Base-by-base conservation (phyloP, 352 stramenopile species). In the Globisporangium acanthophoron region DNA sequence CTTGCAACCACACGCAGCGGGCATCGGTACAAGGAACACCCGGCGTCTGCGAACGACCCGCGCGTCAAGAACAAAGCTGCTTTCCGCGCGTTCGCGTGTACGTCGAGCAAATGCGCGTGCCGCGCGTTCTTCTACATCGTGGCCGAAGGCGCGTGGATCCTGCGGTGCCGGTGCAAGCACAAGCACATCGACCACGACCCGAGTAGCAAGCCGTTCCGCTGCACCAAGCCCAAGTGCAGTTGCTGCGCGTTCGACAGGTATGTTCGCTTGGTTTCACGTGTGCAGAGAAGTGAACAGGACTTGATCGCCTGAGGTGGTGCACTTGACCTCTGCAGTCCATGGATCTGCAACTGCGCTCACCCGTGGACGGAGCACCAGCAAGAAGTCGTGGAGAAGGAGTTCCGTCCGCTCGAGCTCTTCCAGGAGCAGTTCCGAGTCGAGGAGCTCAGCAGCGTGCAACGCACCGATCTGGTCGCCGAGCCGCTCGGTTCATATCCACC, bases 271-370 rank as follows among this genome's bases (percentile, higher is more conserved):
- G 37, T 1, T 7, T 3, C n/a, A 24, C 56, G 61, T 15, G 51
- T n/a, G 16, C 18, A 33, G 4, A n/a, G 40, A 20, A 54, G 11
- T 27, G 7, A 24, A n/a, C 12, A 31, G 5, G 20, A 45, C 24
- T 40, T 46, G 43, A 54, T 16, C 12, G 44, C 21, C 33, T 46
- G 6, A 48, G 16, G 4, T 49, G 35, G 33, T 48, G 27, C 37
- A 24, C 15, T 7, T 31, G 16, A 39, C 41, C n/a, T 18, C 33
- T 61, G 41, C 54, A 88, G 78, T 51, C 81, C 83, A 15, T 93
- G 81, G 85, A 72, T 92, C 31, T 93, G 80, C 67, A 95, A 93
- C 43, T 92, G 83, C 69, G 58, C 87, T 63, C 83, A 92, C 54
- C 64, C 83, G 44, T 93, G 78, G 81, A 55, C 48, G 37, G 61